Evolutionary conservation across 2,329 filamentous ascomycete genomes (phyloP), one percentile per base, ranked within the genome.

Genomic region (Ramichloridium luteum): DNA sequence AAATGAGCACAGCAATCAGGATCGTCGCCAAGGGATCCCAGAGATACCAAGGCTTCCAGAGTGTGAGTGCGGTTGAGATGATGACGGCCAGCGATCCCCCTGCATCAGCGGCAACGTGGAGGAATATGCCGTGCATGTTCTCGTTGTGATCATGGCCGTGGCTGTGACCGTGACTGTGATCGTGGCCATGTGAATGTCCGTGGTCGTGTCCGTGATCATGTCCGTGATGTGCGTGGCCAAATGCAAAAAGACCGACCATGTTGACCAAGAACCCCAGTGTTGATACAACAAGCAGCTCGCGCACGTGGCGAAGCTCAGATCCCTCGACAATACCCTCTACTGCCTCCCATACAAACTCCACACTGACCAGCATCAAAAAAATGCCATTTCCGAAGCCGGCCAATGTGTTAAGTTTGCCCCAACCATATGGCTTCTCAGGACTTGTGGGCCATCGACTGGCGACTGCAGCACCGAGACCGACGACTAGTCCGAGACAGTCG

Each of bases 331-430:
- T 68, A 36, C 90, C 69, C 55, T 96, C 88, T 35, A 88, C 75
- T 0, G 88, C 90, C 58, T 98, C 90, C 48, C 92, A 88, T 46
- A 92, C 80, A 49, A 98, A 98, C 55, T 98, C 90, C 13, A 96
- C 67, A 51, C 86, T 94, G 44, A 98, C 85, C 4, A 98, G 70
- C 79, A 98, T 80, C 28, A 98, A 62, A 46, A 98, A 88, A 16
- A 98, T 79, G 5, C 90, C 90, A 50, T 98, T 98, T 44, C 83
- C 90, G 55, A 98, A 94, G 0, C 90, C 90, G 37, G 88, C 93
- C 35, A 98, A 63, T 1, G 85, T 94, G 59, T 98, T 90, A 35
- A 98, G 83, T 58, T 96, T 98, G 36, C 88, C 86, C 54, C 93
- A 90, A 0, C 90, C 90, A 51, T 94, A 96, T 0, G 90, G 90